These are phyloP conservation scores for Parastagonospora avenae DNA, from an alignment of 2,329 filamentous ascomycete genomes.

Conservation along the genomic window DNA sequence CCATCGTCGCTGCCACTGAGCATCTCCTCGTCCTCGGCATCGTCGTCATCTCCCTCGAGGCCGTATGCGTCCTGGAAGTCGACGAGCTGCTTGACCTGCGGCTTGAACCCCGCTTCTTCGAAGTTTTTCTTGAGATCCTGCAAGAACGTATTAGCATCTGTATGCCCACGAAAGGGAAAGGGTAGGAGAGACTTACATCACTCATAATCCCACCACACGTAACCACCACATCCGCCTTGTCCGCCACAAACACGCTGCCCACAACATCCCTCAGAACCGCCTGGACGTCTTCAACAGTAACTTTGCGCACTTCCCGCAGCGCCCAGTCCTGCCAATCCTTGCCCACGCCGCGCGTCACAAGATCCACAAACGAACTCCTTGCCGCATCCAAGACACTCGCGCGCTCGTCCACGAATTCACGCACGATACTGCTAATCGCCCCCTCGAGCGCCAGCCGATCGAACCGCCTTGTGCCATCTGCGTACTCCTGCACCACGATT, in stretches of 20 bases:
- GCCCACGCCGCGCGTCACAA: conserved; percentile 76
- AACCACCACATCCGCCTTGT: conserved; percentile 81
- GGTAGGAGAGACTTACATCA: conserved; percentile 67
- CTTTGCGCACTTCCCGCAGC: conserved; percentile 75
- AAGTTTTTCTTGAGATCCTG: conserved; percentile 79
- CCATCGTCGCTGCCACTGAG: conserved; percentile 56
- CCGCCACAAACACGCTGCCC: conserved; percentile 78
- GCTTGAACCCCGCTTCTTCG: conserved; percentile 75
- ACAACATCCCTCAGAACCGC: conserved; percentile 75
- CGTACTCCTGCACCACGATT: conserved; percentile 74
- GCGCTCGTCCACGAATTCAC: conserved; percentile 85
- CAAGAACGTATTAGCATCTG: conserved; percentile 7
- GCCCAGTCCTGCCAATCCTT: conserved; percentile 79
- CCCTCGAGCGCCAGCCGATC: conserved; percentile 86
- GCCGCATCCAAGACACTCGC: conserved; percentile 83
- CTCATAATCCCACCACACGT: conserved; percentile 86
- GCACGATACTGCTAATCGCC: conserved; percentile 87
- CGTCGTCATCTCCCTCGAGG: conserved; percentile 66
- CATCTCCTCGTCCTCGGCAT: conserved; percentile 66
- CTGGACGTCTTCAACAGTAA: conserved; percentile 78
- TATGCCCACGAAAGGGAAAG: background rate
- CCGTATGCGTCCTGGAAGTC: conserved; percentile 93
- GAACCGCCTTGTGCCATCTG: conserved; percentile 71
- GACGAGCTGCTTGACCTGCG: conserved; percentile 72
- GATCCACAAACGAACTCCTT: conserved; percentile 78